Percentiles rank a stretch among this genome's conserved stretches.
Evolutionary conservation across 805 yeast genomes (phyloP).

Genomic region (Kazachstania bromeliacearum): DNA sequence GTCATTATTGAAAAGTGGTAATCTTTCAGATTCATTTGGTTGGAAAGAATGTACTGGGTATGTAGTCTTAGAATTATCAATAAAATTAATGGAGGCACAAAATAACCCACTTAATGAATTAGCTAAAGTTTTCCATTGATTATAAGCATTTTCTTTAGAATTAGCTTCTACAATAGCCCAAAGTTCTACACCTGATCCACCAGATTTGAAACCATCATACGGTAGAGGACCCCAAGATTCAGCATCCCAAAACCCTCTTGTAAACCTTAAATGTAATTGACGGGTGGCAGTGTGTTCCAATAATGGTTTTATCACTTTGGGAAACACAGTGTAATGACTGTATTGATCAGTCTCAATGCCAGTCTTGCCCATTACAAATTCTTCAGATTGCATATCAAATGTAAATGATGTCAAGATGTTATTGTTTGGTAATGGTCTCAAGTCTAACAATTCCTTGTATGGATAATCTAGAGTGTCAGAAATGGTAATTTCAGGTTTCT

Average conservation of each 20-base stretch:
- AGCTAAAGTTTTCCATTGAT: slow-evolving; percentile 61
- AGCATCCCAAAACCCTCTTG: slow-evolving; percentile 94
- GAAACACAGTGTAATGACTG: slow-evolving; percentile 60
- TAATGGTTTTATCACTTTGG: slow-evolving; percentile 72
- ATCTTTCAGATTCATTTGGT: slow-evolving; percentile 12
- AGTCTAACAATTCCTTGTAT: slow-evolving; percentile 50
- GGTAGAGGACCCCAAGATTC: slow-evolving; percentile 83
- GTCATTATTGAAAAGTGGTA: slow-evolving; percentile 20
- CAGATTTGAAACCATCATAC: slow-evolving; percentile 56
- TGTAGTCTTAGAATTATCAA: slow-evolving; percentile 71
- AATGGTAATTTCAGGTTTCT: background rate
- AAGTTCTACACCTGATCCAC: slow-evolving; percentile 92
- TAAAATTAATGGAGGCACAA: slow-evolving; percentile 88
- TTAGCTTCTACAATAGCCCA: slow-evolving; percentile 78
- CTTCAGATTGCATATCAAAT: slow-evolving; percentile 54
- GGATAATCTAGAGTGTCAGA: slow-evolving; percentile 26
- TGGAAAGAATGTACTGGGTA: slow-evolving; percentile 40
- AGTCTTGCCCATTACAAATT: slow-evolving; percentile 22
- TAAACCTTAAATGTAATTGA: slow-evolving; percentile 74
- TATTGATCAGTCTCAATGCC: slow-evolving; percentile 17
- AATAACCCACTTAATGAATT: slow-evolving; percentile 81
- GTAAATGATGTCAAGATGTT: slow-evolving; percentile 60
- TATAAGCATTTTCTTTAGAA: slow-evolving; percentile 42
- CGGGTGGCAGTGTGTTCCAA: slow-evolving; percentile 55
- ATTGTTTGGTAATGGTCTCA: slow-evolving; percentile 69